These are phyloP conservation scores for Taiozyma sp. DNA, from an alignment of 1,139 yeast species.

Conservation along the genomic window DNA sequence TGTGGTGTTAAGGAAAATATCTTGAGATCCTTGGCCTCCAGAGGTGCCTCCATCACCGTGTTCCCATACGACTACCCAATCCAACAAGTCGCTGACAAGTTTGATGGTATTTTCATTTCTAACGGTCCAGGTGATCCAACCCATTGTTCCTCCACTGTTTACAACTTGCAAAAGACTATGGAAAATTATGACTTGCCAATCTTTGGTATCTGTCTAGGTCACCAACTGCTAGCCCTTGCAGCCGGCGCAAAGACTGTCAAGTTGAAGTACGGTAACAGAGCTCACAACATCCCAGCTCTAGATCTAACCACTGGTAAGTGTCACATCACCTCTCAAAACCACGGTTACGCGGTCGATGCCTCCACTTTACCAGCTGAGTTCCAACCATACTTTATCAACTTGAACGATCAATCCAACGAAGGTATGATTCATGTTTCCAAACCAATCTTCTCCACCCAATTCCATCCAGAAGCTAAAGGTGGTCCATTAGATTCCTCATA, in stretches of 20 bases:
- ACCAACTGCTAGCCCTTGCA: slow-evolving; percentile 91
- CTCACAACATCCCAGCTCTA: slow-evolving; percentile 95
- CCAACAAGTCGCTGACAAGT: slow-evolving; percentile 83
- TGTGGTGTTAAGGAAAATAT: slow-evolving; percentile 99
- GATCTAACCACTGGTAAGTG: slow-evolving; percentile 88
- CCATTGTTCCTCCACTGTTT: slow-evolving; percentile 78
- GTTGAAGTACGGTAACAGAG: slow-evolving; percentile 96
- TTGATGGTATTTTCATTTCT: slow-evolving; percentile 91
- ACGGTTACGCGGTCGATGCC: slow-evolving; percentile 95
- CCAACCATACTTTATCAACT: slow-evolving; percentile 82
- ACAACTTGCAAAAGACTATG: slow-evolving; percentile 70
- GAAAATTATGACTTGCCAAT: slow-evolving; percentile 66
- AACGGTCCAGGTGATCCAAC: slow-evolving; percentile 99
- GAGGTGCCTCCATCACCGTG: slow-evolving; percentile 95
- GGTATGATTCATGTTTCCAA: slow-evolving; percentile 86
- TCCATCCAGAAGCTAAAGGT: slow-evolving; percentile 99
- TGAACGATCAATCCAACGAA: slow-evolving; percentile 94
- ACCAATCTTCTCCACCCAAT: slow-evolving; percentile 94
- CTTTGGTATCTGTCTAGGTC: slow-evolving; percentile 96
- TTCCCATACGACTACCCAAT: slow-evolving; percentile 95
- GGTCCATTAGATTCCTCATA: slow-evolving; percentile 93
- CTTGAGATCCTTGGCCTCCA: slow-evolving; percentile 82
- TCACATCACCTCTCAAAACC: slow-evolving; percentile 97
- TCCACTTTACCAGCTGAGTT: slow-evolving; percentile 69
- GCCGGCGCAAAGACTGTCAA: slow-evolving; percentile 90